phyloP scores from a whole-genome alignment of 1,284 basidiomycete species.

The Cryptococcus sp. region DNA sequence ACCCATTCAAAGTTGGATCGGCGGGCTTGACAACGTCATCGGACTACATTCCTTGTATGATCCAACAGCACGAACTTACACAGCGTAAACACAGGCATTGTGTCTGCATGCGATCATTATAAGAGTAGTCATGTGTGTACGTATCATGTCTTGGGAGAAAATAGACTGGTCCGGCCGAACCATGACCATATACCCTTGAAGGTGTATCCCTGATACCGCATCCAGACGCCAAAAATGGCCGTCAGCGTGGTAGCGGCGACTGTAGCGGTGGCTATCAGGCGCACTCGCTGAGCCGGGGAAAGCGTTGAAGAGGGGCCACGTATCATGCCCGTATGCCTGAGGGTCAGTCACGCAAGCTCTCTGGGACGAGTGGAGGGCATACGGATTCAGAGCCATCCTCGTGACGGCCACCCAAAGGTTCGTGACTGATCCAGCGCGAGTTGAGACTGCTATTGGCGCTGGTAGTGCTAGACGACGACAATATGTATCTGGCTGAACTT shows the following conservation, averaged over 20 bases:
- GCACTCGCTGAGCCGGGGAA: constrained; percentile 33
- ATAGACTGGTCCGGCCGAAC: constrained; percentile 24
- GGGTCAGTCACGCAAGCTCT: background rate
- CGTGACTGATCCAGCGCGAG: constrained; percentile 53
- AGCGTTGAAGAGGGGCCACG: constrained; percentile 35
- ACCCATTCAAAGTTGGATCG: too few species aligned
- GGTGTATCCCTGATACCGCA: constrained; percentile 45
- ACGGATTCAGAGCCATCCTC: constrained; percentile 44
- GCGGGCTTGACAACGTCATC: too few species aligned
- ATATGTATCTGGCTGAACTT: constrained; percentile 97
- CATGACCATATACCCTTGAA: constrained; percentile 40
- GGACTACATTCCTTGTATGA: too few species aligned
- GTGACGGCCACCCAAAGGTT: constrained; percentile 47
- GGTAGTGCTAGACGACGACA: constrained; percentile 77
- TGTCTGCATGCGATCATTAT: too few species aligned
- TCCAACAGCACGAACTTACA: too few species aligned
- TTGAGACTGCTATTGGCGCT: constrained; percentile 85
- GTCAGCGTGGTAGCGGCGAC: constrained; percentile 23
- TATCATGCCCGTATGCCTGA: constrained; percentile 37
- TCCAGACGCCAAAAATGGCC: constrained; percentile 34
- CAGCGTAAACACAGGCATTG: too few species aligned
- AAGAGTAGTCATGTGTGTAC: too few species aligned
- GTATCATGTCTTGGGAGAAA: too few species aligned
- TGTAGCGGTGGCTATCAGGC: constrained; percentile 25
- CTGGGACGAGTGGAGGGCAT: background rate